These are phyloP conservation scores for Penicillium brasilianum DNA, from an alignment of 2,329 filamentous ascomycete genomes.

Conservation along the genomic window DNA sequence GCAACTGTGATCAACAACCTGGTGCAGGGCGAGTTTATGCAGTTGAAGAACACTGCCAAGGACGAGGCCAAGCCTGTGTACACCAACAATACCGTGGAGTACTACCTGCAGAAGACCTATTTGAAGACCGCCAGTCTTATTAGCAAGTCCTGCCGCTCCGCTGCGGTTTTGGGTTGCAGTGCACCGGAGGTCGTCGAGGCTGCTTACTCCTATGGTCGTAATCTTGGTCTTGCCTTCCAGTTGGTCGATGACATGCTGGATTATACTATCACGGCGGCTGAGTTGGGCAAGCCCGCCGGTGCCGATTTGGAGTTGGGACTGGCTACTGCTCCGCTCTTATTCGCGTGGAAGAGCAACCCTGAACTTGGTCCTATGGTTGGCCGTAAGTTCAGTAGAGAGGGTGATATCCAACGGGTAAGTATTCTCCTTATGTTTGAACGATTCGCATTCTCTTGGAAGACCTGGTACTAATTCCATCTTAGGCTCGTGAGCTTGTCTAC, in stretches of 20 bases:
- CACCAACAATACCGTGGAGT: slow-evolving; percentile 85
- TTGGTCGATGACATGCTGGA: slow-evolving; percentile 98
- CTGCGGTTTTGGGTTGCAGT: slow-evolving; percentile 81
- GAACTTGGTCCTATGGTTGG: slow-evolving; percentile 88
- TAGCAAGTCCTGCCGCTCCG: slow-evolving; percentile 90
- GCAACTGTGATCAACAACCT: slow-evolving; percentile 97
- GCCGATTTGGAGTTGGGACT: slow-evolving; percentile 92
- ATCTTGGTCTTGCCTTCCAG: slow-evolving; percentile 93
- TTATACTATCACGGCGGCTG: slow-evolving; percentile 82
- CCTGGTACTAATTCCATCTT: slow-evolving; percentile 21
- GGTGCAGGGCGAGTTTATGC: slow-evolving; percentile 99
- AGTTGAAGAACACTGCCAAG: slow-evolving; percentile 91
- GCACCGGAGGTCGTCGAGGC: slow-evolving; percentile 82
- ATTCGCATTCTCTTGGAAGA: background rate
- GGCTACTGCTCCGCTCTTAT: slow-evolving; percentile 89
- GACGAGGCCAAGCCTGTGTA: slow-evolving; percentile 85
- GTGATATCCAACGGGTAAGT: slow-evolving; percentile 82
- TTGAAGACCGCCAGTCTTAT: slow-evolving; percentile 95
- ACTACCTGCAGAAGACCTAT: slow-evolving; percentile 98
- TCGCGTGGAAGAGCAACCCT: slow-evolving; percentile 89
- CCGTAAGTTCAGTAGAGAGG: slow-evolving; percentile 81
- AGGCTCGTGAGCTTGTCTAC: slow-evolving; percentile 87
- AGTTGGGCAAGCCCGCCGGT: slow-evolving; percentile 92
- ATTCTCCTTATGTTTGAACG: background rate
- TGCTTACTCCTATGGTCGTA: slow-evolving; percentile 90